Evolutionary conservation across 2,329 filamentous ascomycete species (phyloP).

Genomic region (Diaporthe citrichinensis): DNA sequence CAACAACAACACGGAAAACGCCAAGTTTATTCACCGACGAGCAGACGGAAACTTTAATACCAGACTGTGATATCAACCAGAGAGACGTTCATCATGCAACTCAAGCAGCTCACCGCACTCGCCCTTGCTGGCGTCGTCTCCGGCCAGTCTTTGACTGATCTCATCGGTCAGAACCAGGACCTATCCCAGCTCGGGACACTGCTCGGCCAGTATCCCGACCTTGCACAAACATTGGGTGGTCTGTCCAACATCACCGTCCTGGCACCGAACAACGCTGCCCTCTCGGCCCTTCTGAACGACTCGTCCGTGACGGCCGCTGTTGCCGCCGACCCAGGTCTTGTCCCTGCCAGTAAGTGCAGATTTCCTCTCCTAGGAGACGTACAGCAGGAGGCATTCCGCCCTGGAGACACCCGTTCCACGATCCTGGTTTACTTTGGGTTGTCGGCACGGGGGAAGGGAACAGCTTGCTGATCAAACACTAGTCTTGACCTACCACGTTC

Average conservation of each 20-base stretch:
- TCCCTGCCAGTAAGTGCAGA: constrained; percentile 49
- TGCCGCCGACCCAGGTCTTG: constrained; percentile 44
- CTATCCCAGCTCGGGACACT: constrained; percentile 49
- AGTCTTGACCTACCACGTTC: constrained; percentile 70
- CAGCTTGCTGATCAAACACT: neutral
- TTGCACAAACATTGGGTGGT: constrained; percentile 54
- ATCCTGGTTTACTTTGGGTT: too few species aligned
- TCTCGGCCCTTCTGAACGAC: constrained; percentile 55
- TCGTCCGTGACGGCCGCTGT: constrained; percentile 47
- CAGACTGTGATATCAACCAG: neutral
- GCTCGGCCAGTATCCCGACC: constrained; percentile 52
- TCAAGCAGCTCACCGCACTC: constrained; percentile 22
- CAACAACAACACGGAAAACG: neutral
- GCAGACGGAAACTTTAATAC: neutral
- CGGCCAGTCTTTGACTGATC: constrained; percentile 42
- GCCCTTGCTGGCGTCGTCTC: constrained; percentile 16
- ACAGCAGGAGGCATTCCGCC: neutral
- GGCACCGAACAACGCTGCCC: constrained; percentile 68
- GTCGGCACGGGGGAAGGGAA: too few species aligned
- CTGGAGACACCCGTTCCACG: too few species aligned
- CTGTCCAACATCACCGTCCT: constrained; percentile 69
- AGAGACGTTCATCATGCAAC: constrained; percentile 22
- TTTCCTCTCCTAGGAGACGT: neutral
- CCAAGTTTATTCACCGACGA: neutral
- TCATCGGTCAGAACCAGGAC: constrained; percentile 44